Base-by-base conservation (phyloP, 768 basidiomycete species). In the Galerina sulciceps region DNA sequence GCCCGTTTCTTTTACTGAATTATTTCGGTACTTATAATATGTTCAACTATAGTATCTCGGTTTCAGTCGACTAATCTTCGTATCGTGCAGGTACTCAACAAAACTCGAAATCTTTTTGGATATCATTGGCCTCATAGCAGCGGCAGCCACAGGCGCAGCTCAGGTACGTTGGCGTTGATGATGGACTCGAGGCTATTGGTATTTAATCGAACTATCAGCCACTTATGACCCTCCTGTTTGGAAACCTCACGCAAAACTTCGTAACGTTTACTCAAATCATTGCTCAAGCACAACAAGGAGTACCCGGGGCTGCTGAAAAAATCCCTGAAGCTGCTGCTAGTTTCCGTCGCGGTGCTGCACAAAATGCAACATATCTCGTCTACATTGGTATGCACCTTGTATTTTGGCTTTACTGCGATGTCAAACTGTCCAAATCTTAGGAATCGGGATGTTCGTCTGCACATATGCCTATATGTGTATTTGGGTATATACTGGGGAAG, bases 221-320 rank as follows among this genome's bases (percentile, higher is more conserved):
- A 2, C 76, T 91, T 38, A 90, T 93, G 89, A 85, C 85, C 60
- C 75, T 97, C 50, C 80, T 97, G 34, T 96, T 97, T 70, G 94
- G 94, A 35, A 85, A 85, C 45, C 83, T 96, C 42, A 89, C 89
- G 0, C 82, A 91, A 64, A 74, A 80, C 40, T 94, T 93, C 72
- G 87, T 93, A 66, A 47, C 60, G 2, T 93, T 93, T 64, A 75
- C 77, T 3, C 57, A 23, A 0, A 61, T 72, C 9, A 23, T 79
- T n/a, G 59, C 60, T 2, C 14, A 65, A 2, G 65, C 69, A 0
- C 43, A 70, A 10, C 45, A 38, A 4, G 72, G 73, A 1, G 61
- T 75, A 44, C 55, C 75, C 53, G 22, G 68, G 8, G 75, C 73
- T 9, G 66, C 65, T 6, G 71, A 70, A 0, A 45, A 65, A 2